These are phyloP conservation scores for Borovskyia barvae DNA, from an alignment of 208 protist genomes.

Conservation along the genomic window DNA sequence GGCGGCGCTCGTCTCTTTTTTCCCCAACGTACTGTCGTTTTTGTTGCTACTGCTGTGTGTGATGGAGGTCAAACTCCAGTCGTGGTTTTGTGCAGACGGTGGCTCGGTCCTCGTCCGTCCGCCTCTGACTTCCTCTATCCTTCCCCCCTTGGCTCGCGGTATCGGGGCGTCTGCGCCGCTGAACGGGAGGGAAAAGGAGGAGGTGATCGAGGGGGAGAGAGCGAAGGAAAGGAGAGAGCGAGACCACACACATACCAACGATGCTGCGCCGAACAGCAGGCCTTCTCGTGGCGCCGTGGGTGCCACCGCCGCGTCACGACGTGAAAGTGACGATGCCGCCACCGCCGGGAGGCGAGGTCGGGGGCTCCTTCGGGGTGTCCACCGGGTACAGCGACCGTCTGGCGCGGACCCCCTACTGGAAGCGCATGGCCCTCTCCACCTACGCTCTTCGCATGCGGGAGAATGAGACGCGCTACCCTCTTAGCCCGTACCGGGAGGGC, in stretches of 20 bases:
- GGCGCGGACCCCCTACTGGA: conserved; percentile 82
- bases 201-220: too few species aligned
- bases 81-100: too few species aligned
- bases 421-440: conserved; percentile 86
- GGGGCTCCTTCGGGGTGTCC: conserved; percentile 79
- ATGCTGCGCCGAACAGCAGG: conserved; percentile 2
- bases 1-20: too few species aligned
- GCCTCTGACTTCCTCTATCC: too few species aligned
- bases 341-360: conserved; percentile 81
- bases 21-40: too few species aligned
- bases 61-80: too few species aligned
- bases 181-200: too few species aligned
- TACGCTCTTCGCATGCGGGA: conserved; percentile 81
- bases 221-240: background rate
- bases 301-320: conserved; percentile 78
- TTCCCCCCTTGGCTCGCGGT: too few species aligned
- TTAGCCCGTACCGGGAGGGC: conserved; percentile 59
- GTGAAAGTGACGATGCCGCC: conserved; percentile 85
- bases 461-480: conserved; percentile 83
- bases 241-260: background rate
- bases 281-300: conserved; percentile 68
- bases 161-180: too few species aligned
- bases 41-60: too few species aligned
- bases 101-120: too few species aligned
- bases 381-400: conserved; percentile 85